phyloP scores from a whole-genome alignment of 2,329 filamentous ascomycete species.

The Aspergillus piperis region DNA sequence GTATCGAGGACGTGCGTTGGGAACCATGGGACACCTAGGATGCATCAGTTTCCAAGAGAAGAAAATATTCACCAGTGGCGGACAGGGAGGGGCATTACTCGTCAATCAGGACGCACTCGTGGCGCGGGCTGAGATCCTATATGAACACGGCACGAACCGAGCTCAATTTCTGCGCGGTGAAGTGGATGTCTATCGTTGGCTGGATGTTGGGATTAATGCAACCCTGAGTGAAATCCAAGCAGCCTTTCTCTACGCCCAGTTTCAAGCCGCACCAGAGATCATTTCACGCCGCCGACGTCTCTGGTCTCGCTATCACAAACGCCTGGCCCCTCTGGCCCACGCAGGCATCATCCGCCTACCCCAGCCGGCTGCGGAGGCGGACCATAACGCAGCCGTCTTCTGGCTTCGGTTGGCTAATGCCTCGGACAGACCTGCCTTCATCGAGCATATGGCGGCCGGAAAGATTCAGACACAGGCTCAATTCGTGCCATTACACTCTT shows the following conservation, averaged over 20 bases:
- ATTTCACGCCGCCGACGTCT: slow-evolving; percentile 2
- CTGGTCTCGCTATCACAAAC: slow-evolving; percentile 10
- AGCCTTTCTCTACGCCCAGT: slow-evolving; percentile 16
- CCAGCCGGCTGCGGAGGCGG: background rate
- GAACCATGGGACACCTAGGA: slow-evolving; percentile 20
- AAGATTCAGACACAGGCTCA: slow-evolving; percentile 4
- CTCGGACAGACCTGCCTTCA: background rate
- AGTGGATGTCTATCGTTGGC: slow-evolving; percentile 15
- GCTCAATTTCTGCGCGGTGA: slow-evolving; percentile 13
- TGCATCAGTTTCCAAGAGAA: slow-evolving; percentile 23
- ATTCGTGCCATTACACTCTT: slow-evolving; percentile 11
- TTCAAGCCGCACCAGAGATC: slow-evolving; percentile 14
- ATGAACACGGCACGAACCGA: slow-evolving; percentile 17
- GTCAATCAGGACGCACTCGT: slow-evolving; percentile 14
- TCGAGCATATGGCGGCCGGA: background rate
- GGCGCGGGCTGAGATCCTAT: slow-evolving; percentile 11
- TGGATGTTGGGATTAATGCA: slow-evolving; percentile 12
- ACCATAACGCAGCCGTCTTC: slow-evolving; percentile 11
- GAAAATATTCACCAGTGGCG: slow-evolving; percentile 19
- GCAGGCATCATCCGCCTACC: background rate
- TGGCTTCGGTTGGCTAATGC: slow-evolving; percentile 2
- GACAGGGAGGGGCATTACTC: slow-evolving; percentile 18
- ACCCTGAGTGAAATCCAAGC: slow-evolving; percentile 16
- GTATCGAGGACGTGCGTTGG: slow-evolving; percentile 14
- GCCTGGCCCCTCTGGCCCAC: background rate